phyloP scores from a whole-genome alignment of 305 asterid genomes.

The Fraxinus latifolia region DNA sequence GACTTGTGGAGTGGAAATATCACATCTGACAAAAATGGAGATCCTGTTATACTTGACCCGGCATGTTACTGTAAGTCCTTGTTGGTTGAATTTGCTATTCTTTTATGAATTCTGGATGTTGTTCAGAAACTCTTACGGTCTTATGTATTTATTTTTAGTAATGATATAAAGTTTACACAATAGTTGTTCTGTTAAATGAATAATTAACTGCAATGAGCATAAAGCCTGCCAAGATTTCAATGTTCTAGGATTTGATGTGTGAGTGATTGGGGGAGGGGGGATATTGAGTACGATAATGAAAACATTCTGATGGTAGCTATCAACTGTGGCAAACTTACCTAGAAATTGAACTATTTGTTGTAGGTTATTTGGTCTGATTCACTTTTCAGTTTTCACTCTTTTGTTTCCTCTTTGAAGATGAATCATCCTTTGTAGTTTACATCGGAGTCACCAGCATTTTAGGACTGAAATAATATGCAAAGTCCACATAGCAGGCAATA shows the following conservation, averaged over 20 bases:
- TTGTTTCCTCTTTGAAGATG: neutral
- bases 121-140: neutral
- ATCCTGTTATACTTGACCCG: constrained; percentile 94
- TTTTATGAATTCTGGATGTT: neutral
- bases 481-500: neutral
- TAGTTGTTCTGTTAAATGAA: neutral
- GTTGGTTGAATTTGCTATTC: neutral
- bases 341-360: neutral
- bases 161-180: neutral
- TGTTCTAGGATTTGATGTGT: neutral
- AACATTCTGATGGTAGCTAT: neutral
- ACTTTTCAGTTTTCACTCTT: neutral
- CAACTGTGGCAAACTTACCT: neutral
- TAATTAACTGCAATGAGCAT: neutral
- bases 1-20: constrained; percentile 99
- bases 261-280: neutral
- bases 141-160: neutral
- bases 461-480: neutral
- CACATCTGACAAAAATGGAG: constrained; percentile 73
- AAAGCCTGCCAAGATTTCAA: neutral
- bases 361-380: neutral
- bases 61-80: constrained; percentile 86
- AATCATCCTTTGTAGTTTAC: neutral
- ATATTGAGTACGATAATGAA: neutral
- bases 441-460: neutral